Base-by-base conservation (phyloP, 306 rosid species). In the Notholithocarpus densiflorus region DNA sequence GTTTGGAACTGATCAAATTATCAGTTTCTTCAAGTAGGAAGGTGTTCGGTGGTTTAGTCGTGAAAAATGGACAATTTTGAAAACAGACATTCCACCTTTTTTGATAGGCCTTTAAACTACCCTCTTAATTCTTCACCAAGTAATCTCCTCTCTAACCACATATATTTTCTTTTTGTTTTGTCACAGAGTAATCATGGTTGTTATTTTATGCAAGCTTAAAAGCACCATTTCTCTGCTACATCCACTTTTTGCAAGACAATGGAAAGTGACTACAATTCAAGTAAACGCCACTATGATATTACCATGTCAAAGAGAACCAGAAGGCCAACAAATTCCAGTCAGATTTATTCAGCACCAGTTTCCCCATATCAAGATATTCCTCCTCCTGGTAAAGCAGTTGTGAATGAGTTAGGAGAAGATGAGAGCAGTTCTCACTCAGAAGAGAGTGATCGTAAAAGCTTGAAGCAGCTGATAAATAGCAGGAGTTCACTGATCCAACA, bases 261-360 rank as follows among this genome's bases (percentile, higher is more conserved):
- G 98, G 97, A 83, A 48, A 81, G 88, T 31, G 82, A 82, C 37
- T 75, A 85, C 61, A 79, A 83, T 19, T 21, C 80, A 55, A 62
- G 53, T 79, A 90, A 85, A 77, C 97, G 56, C 78, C 88, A 70
- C 53, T 93, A 84, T 55, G 98, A 91, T 74, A 90, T 93, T 70
- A 87, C 87, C 69, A 91, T 88, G 98, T 93, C 98, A 51, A 88
- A 79, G 82, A 91, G 98, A 86, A 93, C 98, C 23, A 88, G 98
- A 86, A 93, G 85, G 74, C 85, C 85, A 74, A 48, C 68, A 29
- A 48, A 48, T 19, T 40, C 34, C 23, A 77, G 56, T 68, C 88
- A 83, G 53, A 83, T 81, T 56, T 40, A 40, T 40, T 74, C 72
- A 31, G 8, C 31, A 52, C n/a, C 73, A 11, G 43, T 20, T 37